These are phyloP conservation scores for Cupressus sempervirens DNA, from an alignment of 75 land plant genomes.

Conservation along the genomic window DNA sequence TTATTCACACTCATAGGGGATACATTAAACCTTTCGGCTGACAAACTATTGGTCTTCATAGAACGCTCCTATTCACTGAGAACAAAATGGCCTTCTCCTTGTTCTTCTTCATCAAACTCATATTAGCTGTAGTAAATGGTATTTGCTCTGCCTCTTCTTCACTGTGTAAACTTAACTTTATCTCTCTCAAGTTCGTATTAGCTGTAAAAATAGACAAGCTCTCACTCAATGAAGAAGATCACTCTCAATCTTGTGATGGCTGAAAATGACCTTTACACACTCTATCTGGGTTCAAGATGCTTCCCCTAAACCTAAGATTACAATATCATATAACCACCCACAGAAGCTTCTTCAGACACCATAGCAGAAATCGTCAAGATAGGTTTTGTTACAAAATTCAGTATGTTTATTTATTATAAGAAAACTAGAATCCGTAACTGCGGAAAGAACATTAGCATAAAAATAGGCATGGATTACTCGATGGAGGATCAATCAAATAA, in stretches of 20 bases:
- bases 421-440: not conserved
- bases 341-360: not conserved
- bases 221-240: too few relatives aligned
- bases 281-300: not conserved
- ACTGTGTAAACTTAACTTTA: too few relatives aligned
- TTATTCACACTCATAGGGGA: not conserved
- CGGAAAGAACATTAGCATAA: not conserved
- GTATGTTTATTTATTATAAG: not conserved
- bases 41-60: not conserved
- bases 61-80: not conserved
- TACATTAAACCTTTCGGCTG: not conserved
- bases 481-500: not conserved
- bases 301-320: not conserved
- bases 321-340: not conserved
- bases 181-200: too few relatives aligned
- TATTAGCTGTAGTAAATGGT: too few relatives aligned
- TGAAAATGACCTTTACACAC: too few relatives aligned
- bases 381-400: not conserved
- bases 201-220: too few relatives aligned
- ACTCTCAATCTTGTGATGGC: too few relatives aligned
- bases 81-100: not conserved
- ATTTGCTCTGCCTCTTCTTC: too few relatives aligned
- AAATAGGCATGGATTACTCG: not conserved
- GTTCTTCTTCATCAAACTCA: not conserved
- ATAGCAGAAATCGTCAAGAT: not conserved